phyloP scores from a whole-genome alignment of 2,329 filamentous ascomycete genomes.

The Penicillium vulpinum region DNA sequence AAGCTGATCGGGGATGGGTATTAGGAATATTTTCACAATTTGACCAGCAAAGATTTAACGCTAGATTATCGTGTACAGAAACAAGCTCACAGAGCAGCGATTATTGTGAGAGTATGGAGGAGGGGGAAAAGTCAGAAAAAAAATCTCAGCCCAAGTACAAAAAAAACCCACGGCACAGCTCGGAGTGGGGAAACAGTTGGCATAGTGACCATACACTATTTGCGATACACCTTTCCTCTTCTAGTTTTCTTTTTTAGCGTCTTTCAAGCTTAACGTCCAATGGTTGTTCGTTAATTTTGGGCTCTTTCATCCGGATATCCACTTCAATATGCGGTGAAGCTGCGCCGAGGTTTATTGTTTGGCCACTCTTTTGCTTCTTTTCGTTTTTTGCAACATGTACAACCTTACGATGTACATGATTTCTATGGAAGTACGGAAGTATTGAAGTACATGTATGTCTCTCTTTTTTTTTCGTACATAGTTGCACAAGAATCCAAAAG shows the following conservation, averaged over 20 bases:
- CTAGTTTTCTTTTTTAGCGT: background rate
- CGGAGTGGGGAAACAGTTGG: conserved; percentile 17
- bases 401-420: background rate
- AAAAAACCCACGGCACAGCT: conserved; percentile 1
- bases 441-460: too few species aligned
- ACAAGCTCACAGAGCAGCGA: conserved; percentile 22
- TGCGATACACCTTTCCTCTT: conserved; percentile 12
- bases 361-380: background rate
- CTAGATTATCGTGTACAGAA: conserved; percentile 22
- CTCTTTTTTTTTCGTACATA: background rate
- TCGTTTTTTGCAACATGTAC: background rate
- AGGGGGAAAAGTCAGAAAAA: conserved; percentile 19
- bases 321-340: conserved; percentile 27
- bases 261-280: conserved; percentile 14
- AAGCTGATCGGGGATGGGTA: conserved; percentile 17
- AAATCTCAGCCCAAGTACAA: conserved; percentile 3
- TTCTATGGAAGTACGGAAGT: too few species aligned
- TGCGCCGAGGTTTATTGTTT: conserved; percentile 16
- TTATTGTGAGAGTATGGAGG: conserved; percentile 8
- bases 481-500: background rate
- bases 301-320: conserved; percentile 15
- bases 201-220: conserved; percentile 28
- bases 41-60: conserved; percentile 30
- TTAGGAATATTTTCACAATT: conserved; percentile 21
- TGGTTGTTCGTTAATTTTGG: conserved; percentile 8